phyloP scores from a whole-genome alignment of 108 stramenopile genomes.

The Cyclotella kingstonii region DNA sequence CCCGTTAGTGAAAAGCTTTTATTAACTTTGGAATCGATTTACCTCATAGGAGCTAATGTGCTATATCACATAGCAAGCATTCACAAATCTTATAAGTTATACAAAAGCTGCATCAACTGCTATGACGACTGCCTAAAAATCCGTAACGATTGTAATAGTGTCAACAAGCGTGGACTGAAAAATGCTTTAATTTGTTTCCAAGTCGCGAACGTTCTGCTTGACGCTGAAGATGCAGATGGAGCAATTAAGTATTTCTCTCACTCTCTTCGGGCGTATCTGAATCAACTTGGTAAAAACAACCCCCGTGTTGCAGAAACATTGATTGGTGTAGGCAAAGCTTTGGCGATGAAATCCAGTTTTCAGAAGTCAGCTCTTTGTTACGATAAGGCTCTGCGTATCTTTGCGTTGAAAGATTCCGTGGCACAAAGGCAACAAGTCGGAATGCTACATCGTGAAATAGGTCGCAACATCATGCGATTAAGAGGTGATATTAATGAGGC shows the following conservation, averaged over 20 bases:
- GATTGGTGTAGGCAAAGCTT: slow-evolving; percentile 36
- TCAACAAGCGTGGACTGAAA: slow-evolving; percentile 15
- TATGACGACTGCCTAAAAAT: slow-evolving; percentile 26
- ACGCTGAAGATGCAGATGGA: slow-evolving; percentile 21
- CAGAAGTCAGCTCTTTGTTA: slow-evolving; percentile 34
- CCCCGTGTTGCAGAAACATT: slow-evolving; percentile 40
- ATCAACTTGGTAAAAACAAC: slow-evolving; percentile 41
- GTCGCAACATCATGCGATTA: slow-evolving; percentile 22
- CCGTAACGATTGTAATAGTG: slow-evolving; percentile 18
- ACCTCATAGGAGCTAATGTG: slow-evolving; percentile 34
- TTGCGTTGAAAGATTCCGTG: slow-evolving; percentile 25
- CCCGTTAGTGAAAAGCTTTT: slow-evolving; percentile 2
- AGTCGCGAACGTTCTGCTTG: slow-evolving; percentile 21
- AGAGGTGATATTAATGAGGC: slow-evolving; percentile 35
- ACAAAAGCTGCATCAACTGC: slow-evolving; percentile 10
- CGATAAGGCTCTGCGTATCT: slow-evolving; percentile 43
- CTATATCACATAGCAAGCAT: slow-evolving; percentile 27
- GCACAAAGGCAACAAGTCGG: slow-evolving; percentile 37
- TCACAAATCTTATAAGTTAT: slow-evolving; percentile 11
- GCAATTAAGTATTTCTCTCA: slow-evolving; percentile 33
- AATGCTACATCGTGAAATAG: slow-evolving; percentile 40
- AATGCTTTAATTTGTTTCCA: slow-evolving; percentile 20
- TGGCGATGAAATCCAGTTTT: slow-evolving; percentile 19
- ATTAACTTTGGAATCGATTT: slow-evolving; percentile 30
- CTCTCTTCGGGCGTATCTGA: slow-evolving; percentile 27